A percentile compares a stretch with the other conserved stretches of the same genome.
Evolutionary conservation across 805 yeast species (phyloP).

Genomic region (Grigorovia jiainica): DNA sequence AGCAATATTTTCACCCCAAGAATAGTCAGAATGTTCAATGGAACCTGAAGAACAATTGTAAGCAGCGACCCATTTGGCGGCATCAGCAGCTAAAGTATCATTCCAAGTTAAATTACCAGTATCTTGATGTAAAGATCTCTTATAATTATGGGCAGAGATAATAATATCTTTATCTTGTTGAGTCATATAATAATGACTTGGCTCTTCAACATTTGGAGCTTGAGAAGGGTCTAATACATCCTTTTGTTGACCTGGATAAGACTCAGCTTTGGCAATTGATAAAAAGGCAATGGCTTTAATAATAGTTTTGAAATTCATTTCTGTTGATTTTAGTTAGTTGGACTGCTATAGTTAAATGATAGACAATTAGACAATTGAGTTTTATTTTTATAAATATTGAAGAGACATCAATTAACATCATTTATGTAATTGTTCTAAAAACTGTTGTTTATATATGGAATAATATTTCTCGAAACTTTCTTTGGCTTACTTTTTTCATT

Average conservation of each 20-base stretch:
- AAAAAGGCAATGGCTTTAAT: no score
- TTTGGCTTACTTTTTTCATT: no score
- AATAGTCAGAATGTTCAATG: constrained; percentile 45
- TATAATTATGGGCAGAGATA: constrained; percentile 24
- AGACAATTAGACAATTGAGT: no score
- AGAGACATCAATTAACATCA: no score
- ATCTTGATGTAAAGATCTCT: constrained; percentile 32
- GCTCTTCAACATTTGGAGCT: not conserved
- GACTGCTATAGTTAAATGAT: no score
- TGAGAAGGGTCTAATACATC: not conserved
- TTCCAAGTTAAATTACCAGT: constrained; percentile 40
- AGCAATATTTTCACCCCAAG: constrained; percentile 71
- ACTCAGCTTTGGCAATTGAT: not conserved
- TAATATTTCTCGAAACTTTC: no score
- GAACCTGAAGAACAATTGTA: constrained; percentile 50
- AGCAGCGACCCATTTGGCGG: constrained; percentile 39
- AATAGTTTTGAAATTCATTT: no score
- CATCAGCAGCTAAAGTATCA: constrained; percentile 36
- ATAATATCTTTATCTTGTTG: not conserved
- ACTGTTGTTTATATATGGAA: no score
- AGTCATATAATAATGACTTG: not conserved
- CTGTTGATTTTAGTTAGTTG: no score
- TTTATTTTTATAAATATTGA: no score
- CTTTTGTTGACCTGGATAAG: not conserved
- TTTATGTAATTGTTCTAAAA: no score